Percentiles rank a stretch among this genome's conserved stretches.
phyloP scores from a whole-genome alignment of 805 yeast genomes.

The Candida hungchunana region DNA sequence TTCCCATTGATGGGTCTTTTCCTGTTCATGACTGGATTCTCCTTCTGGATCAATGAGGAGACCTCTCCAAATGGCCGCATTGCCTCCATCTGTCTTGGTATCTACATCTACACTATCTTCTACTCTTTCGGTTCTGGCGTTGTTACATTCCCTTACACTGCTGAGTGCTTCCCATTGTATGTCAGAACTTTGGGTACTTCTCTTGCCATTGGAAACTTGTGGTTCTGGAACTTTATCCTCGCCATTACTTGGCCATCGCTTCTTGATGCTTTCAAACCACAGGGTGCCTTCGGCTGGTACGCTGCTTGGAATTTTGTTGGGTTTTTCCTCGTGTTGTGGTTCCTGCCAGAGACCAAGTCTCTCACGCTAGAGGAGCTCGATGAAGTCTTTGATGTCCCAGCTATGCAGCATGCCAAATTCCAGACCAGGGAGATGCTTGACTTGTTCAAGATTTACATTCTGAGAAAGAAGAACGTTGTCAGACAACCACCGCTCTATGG shows the following conservation, averaged over 20 bases:
- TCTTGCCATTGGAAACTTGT: conserved; percentile 67
- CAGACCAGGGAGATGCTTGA: conserved; percentile 38
- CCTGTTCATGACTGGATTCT: conserved; percentile 60
- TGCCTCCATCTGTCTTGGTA: conserved; percentile 68
- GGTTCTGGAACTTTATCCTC: conserved; percentile 68
- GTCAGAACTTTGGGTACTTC: conserved; percentile 81
- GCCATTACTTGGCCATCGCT: conserved; percentile 81
- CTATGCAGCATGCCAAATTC: conserved; percentile 48
- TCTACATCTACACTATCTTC: conserved; percentile 66
- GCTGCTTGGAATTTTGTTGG: conserved; percentile 81
- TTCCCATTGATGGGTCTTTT: conserved; percentile 64
- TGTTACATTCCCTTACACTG: conserved; percentile 84
- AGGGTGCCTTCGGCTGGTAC: conserved; percentile 86
- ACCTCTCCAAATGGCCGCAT: conserved; percentile 43
- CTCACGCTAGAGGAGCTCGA: conserved; percentile 69
- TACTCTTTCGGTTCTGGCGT: conserved; percentile 89
- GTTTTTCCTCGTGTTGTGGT: conserved; percentile 64
- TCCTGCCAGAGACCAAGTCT: conserved; percentile 65
- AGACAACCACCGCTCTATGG: conserved; percentile 54
- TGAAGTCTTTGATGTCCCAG: conserved; percentile 62
- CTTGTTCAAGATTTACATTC: conserved; percentile 42
- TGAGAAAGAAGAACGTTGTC: conserved; percentile 41
- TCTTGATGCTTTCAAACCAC: conserved; percentile 59
- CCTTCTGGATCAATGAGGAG: conserved; percentile 60
- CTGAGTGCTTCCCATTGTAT: conserved; percentile 78